Evolutionary conservation across 1,284 basidiomycete species (phyloP).

Genomic region (Sporisorium graminicola): DNA sequence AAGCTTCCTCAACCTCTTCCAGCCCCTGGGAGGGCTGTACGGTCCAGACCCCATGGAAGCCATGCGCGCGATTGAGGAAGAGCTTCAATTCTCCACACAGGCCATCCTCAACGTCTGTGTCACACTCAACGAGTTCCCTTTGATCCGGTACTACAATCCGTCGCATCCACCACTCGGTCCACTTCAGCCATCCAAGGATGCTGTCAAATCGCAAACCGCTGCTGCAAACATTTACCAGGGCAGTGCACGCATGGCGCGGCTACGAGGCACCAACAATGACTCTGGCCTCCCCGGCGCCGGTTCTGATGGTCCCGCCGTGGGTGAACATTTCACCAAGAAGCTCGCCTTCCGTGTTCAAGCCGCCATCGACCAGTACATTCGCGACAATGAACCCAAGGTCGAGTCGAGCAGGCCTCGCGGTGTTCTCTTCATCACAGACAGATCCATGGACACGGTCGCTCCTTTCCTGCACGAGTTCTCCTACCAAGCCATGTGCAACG

Average conservation of each 20-base stretch:
- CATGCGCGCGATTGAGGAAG: constrained; percentile 60
- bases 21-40: constrained; percentile 73
- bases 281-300: constrained; percentile 18
- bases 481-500: constrained; percentile 98
- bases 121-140: constrained; percentile 91
- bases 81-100: constrained; percentile 63
- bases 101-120: constrained; percentile 81
- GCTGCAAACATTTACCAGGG: constrained; percentile 53
- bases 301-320: constrained; percentile 14
- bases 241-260: constrained; percentile 53
- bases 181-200: constrained; percentile 56
- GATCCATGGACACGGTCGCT: constrained; percentile 90
- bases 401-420: constrained; percentile 81
- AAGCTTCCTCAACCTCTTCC: constrained; percentile 52
- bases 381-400: constrained; percentile 72
- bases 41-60: constrained; percentile 58
- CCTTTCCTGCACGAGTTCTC: constrained; percentile 97
- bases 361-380: constrained; percentile 55
- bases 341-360: constrained; percentile 61
- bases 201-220: constrained; percentile 44
- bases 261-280: constrained; percentile 40
- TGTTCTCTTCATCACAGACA: constrained; percentile 91
- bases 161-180: constrained; percentile 86
- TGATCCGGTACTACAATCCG: constrained; percentile 93
- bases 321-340: constrained; percentile 63